Evolutionary conservation across 1,284 basidiomycete species (phyloP).

Genomic region (Fomitiporia mediterranea): DNA sequence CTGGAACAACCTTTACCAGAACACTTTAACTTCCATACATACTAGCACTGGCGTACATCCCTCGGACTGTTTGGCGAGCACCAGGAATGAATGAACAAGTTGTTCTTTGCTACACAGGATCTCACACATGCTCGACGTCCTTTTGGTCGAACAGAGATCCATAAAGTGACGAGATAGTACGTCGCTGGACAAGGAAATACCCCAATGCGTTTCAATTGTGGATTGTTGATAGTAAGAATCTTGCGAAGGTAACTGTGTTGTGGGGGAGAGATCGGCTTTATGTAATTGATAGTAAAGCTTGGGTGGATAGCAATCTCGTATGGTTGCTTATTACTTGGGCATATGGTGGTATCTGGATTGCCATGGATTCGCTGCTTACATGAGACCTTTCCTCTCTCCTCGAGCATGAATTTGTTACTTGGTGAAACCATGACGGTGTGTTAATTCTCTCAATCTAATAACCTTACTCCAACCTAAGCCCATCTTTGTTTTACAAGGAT

Average conservation of each 20-base stretch:
- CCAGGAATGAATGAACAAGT: conserved; percentile 84
- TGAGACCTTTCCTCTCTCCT: conserved; percentile 76
- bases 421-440: conserved; percentile 95
- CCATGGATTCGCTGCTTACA: conserved; percentile 91
- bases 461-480: background rate
- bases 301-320: conserved; percentile 91
- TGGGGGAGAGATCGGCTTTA: conserved; percentile 55
- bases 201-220: conserved; percentile 67
- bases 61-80: conserved; percentile 71
- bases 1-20: conserved; percentile 27
- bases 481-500: too few species aligned
- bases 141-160: conserved; percentile 88
- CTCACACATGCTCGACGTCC: conserved; percentile 52
- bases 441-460: too few species aligned
- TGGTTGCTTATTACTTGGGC: conserved; percentile 85
- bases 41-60: conserved; percentile 88
- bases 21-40: conserved; percentile 75
- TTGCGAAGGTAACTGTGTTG: conserved; percentile 75
- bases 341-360: conserved; percentile 89
- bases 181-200: conserved; percentile 55
- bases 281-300: conserved; percentile 71
- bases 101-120: conserved; percentile 88
- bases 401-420: conserved; percentile 91
- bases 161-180: conserved; percentile 55
- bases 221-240: conserved; percentile 57